Evolutionary conservation across 2,329 filamentous ascomycete species (phyloP).

Genomic region (Cercospora citrullina): DNA sequence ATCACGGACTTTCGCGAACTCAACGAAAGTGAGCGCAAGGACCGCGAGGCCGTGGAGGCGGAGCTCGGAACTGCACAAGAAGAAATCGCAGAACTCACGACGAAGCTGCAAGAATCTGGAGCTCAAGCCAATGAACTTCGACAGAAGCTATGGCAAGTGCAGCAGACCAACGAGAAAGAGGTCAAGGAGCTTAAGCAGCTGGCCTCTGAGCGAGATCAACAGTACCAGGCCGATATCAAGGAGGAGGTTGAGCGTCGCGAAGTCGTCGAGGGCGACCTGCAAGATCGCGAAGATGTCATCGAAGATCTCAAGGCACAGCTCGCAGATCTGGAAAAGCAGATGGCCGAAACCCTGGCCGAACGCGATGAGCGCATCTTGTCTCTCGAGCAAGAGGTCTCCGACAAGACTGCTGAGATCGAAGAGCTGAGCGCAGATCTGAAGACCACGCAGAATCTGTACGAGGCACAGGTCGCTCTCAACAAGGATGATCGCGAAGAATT

Average conservation of each 20-base stretch:
- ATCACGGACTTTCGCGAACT: slow-evolving; percentile 41
- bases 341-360: slow-evolving; percentile 32
- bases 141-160: slow-evolving; percentile 49
- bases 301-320: slow-evolving; percentile 41
- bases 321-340: slow-evolving; percentile 34
- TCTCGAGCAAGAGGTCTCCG: slow-evolving; percentile 32
- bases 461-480: slow-evolving; percentile 22
- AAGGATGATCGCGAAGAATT: slow-evolving; percentile 30
- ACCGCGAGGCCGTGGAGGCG: slow-evolving; percentile 47
- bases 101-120: slow-evolving; percentile 45
- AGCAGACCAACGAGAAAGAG: slow-evolving; percentile 44
- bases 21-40: slow-evolving; percentile 44
- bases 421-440: slow-evolving; percentile 32
- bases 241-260: slow-evolving; percentile 43
- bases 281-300: slow-evolving; percentile 40
- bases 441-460: slow-evolving; percentile 26
- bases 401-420: slow-evolving; percentile 32
- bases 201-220: slow-evolving; percentile 43
- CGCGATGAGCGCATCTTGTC: slow-evolving; percentile 36
- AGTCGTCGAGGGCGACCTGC: slow-evolving; percentile 40
- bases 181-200: slow-evolving; percentile 43
- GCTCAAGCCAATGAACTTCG: slow-evolving; percentile 51
- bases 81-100: slow-evolving; percentile 44
- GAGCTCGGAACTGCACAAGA: slow-evolving; percentile 46
- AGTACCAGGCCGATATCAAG: slow-evolving; percentile 43